Conservation (phyloP, 1,284 basidiomycete species). For the Pseudozyma hubeiensis region DNA sequence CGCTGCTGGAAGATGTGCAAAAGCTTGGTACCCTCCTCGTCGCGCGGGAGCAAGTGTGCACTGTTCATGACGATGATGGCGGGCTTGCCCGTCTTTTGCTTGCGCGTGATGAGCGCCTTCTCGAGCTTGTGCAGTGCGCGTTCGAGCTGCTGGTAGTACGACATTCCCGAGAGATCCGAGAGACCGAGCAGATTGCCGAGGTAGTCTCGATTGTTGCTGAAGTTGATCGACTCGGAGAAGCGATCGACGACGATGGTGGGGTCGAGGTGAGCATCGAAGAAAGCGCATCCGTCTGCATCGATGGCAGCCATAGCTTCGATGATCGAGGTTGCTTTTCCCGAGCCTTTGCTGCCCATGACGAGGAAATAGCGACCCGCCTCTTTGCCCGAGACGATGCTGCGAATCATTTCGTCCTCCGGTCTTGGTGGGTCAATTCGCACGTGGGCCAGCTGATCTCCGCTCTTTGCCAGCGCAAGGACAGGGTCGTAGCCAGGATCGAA, state of each 20-base stretch:
- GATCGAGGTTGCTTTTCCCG: constrained; percentile 59
- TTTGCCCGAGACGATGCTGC: constrained; percentile 58
- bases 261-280: constrained; percentile 63
- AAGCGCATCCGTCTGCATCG: constrained; percentile 63
- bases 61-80: constrained; percentile 65
- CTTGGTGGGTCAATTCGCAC: constrained; percentile 49
- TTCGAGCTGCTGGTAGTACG: constrained; percentile 58
- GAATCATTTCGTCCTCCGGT: constrained; percentile 59
- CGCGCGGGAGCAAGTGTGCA: constrained; percentile 57
- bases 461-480: constrained; percentile 55
- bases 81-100: constrained; percentile 54
- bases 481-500: constrained; percentile 65
- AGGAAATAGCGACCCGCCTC: constrained; percentile 63
- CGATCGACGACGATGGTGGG: constrained; percentile 60
- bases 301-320: constrained; percentile 61
- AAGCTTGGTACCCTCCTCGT: constrained; percentile 60
- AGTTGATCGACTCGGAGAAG: constrained; percentile 64
- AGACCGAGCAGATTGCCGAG: constrained; percentile 63
- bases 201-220: constrained; percentile 62
- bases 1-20: constrained; percentile 63
- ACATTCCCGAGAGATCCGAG: constrained; percentile 60
- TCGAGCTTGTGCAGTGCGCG: constrained; percentile 64
- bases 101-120: constrained; percentile 53
- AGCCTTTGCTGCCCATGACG: constrained; percentile 62
- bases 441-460: constrained; percentile 56